Percentiles rank a stretch among this genome's conserved stretches.
Conservation (phyloP, 2,329 filamentous ascomycete genomes). For the Epicoccum nigrum region DNA sequence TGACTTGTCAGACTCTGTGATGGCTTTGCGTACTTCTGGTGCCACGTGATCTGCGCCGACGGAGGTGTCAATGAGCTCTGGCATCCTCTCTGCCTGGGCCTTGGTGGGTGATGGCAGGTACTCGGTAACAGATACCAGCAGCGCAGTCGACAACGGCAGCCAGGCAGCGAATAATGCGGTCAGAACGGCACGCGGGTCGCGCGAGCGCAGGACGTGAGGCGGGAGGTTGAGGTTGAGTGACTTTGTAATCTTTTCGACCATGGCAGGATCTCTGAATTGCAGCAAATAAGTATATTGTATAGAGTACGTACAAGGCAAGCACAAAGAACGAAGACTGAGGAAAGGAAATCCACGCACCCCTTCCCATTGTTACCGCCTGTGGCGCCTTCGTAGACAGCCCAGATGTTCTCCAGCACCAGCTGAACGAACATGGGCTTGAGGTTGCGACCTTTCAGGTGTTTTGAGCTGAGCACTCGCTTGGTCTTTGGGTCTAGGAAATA, state of each 20-base stretch:
- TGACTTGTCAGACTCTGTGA: constrained; percentile 76
- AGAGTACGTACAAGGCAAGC: constrained; percentile 43
- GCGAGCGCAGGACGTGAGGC: constrained; percentile 80
- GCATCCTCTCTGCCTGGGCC: constrained; percentile 81
- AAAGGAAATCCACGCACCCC: constrained; percentile 65
- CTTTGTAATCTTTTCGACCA: constrained; percentile 94
- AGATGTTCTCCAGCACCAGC: constrained; percentile 91
- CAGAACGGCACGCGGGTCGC: constrained; percentile 82
- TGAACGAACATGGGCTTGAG: constrained; percentile 98
- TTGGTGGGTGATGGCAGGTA: constrained; percentile 82
- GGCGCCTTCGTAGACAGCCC: constrained; percentile 93
- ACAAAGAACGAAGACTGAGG: constrained; percentile 31
- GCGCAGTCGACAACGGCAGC: constrained; percentile 89
- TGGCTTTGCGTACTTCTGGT: constrained; percentile 73
- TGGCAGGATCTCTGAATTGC: constrained; percentile 67
- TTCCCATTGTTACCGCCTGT: constrained; percentile 80
- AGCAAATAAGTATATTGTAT: constrained; percentile 50
- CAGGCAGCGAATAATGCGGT: constrained; percentile 87
- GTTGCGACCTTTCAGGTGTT: constrained; percentile 89
- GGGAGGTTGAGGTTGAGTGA: constrained; percentile 84
- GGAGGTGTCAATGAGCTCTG: constrained; percentile 77
- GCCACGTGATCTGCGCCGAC: constrained; percentile 78
- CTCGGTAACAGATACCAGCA: constrained; percentile 93
- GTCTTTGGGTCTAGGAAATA: constrained; percentile 97
- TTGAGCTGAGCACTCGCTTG: constrained; percentile 86